A percentile compares a stretch with the other conserved stretches of the same genome.
Conservation (phyloP, 257 asterid species). For the Asclepias syriaca region DNA sequence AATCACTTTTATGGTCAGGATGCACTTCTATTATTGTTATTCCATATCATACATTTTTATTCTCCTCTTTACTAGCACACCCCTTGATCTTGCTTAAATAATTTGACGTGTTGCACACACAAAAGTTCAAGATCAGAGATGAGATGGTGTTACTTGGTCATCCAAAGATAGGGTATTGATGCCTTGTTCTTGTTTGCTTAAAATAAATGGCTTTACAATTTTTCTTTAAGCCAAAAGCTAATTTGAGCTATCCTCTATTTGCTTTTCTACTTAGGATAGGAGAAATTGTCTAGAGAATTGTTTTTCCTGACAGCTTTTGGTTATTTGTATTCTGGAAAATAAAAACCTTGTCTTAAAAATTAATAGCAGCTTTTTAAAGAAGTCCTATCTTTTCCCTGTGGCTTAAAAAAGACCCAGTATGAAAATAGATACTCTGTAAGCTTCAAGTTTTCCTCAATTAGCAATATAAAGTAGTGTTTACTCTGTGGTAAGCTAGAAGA, state of each 20-base stretch:
- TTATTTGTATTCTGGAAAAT: too few relatives aligned
- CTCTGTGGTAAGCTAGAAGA: conserved; percentile 1
- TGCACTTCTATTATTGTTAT: neutral
- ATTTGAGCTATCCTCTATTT: too few relatives aligned
- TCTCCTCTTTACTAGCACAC: neutral
- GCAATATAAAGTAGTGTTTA: neutral
- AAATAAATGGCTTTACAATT: neutral
- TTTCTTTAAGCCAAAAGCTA: too few relatives aligned
- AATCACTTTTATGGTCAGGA: neutral
- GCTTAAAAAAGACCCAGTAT: neutral
- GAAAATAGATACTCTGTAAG: neutral
- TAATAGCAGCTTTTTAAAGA: too few relatives aligned
- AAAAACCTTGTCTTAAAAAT: too few relatives aligned
- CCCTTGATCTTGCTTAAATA: neutral
- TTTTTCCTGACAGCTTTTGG: neutral
- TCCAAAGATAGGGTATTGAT: neutral
- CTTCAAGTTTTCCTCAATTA: neutral
- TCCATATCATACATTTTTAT: neutral
- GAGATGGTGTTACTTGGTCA: neutral
- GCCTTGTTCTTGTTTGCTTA: neutral
- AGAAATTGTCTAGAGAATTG: neutral
- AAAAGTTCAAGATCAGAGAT: neutral
- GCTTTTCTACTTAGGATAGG: too few relatives aligned
- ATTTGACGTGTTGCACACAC: neutral
- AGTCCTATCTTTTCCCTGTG: neutral